Base-by-base conservation (phyloP, 192 early-diverging fungal genomes). In the Coemansia sp. region DNA sequence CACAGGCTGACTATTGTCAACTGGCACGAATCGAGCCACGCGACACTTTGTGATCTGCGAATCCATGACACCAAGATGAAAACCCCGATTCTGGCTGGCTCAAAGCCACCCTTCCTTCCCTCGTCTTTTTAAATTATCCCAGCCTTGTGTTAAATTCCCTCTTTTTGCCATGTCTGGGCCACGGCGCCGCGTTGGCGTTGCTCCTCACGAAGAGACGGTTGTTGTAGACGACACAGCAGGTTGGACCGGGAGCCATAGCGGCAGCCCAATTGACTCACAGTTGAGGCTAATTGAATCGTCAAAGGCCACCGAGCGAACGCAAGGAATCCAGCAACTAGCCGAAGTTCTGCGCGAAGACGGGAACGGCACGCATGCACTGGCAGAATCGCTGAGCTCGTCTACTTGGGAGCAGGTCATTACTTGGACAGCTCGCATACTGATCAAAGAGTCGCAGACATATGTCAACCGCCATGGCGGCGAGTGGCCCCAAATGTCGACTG, bases 341-440 rank as follows among this genome's bases (percentile, higher is more conserved):
- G 60, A 71, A 2, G 48, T 82, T 31, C 62, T 82, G 3, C 74
- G 70, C 21, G 79, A 82, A 3, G 79, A 82, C 56, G 37, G 57
- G 6, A 65, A 38, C 10, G 35, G 65, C 9, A 39, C 57, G 14
- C 36, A 48, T 21, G 31, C 59, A 1, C 21, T 82, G 51, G 74
- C 66, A 1, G 57, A 66, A 1, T 73, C 79, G 31, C 63, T 76
- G 14, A 50, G 28, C 5, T 40, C 65, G 2, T 31, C 16, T 2
- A 65, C 62, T 0, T 82, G 79, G 73, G 71, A 82, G 57, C 62
- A 59, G 13, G 63, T 76, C 10, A 33, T 82, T 13, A 69, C 79
- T 13, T 82, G 79, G 70, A 82, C 79, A 2, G 60, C 70, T 5
- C 70, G 79, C 13, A 73, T 76, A 10, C 24, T 82, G 63, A 73